Evolutionary conservation across 768 basidiomycete species (phyloP), one percentile per base, ranked within the genome.

Genomic region (Rhizopogon vulgaris): DNA sequence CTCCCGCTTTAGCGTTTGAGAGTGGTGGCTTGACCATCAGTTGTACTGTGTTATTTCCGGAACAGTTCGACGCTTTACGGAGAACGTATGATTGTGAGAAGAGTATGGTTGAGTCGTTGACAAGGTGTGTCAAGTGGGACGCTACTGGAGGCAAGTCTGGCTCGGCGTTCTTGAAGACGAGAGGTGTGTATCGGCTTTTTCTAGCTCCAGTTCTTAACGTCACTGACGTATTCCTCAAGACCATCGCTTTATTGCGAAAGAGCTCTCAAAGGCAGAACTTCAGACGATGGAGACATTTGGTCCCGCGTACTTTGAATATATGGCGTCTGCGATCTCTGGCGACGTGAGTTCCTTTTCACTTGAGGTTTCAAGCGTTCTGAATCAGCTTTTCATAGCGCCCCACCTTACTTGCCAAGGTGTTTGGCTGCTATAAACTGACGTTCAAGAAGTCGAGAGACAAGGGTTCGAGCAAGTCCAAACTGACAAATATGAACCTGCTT

Each of bases 161-260:
- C 11, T 96, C 93, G 4, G 94, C 91, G 0, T 98, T 99, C 71
- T 70, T 98, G 58, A 98, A 98, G 71, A 97, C 95, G 14, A 77
- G 84, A 75, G 94, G 94, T 91, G 53, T 38, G 74, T 58, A 8
- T 9, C 52, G 17, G 46, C 36, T 12, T 25, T n/a, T 49, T 37
- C 47, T 39, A n/a, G 8, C 14, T 28, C 34, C 11, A 22, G 50
- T 52, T 22, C 34, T n/a, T 14, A 38, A 17, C 15, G 38, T 43
- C 46, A 36, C 27, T 59, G 2, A 38, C 40, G 12, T 41, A 22
- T 41, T 38, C 12, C 22, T 24, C 39, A 51, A 96, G 95, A 99
- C 63, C 94, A 98, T 66, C 92, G 96, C 6, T 98, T 98, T 76
- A 96, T 99, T 58, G 92, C 95, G 32, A 99, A 99, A 62, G 95